Evolutionary conservation across 306 rosid genomes (phyloP).

Genomic region (Hippophae tibetana): DNA sequence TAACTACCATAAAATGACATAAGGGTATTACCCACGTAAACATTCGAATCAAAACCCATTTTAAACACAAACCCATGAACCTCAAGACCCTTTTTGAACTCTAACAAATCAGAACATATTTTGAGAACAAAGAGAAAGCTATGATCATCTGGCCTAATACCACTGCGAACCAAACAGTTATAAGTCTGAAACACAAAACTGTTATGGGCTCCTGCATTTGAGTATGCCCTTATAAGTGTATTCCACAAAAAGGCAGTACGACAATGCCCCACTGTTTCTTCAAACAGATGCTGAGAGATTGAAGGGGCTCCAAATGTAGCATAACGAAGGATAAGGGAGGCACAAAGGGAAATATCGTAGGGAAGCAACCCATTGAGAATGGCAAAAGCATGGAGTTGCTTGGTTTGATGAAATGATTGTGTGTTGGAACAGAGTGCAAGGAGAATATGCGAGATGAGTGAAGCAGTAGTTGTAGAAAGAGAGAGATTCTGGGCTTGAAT

Average conservation of each 20-base stretch:
- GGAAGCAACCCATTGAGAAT: constrained; percentile 55
- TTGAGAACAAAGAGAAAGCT: constrained; percentile 71
- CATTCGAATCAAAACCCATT: constrained; percentile 49
- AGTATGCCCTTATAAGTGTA: constrained; percentile 60
- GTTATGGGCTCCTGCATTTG: constrained; percentile 37
- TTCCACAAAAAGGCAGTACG: constrained; percentile 66
- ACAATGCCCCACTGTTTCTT: constrained; percentile 30
- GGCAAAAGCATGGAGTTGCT: constrained; percentile 60
- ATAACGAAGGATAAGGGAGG: constrained; percentile 65
- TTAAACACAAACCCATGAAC: constrained; percentile 59
- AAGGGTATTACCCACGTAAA: constrained; percentile 75
- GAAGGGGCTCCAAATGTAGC: constrained; percentile 39
- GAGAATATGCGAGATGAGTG: constrained; percentile 19
- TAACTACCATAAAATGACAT: constrained; percentile 49
- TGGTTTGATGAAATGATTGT: constrained; percentile 44
- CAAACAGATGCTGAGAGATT: constrained; percentile 37
- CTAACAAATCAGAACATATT: constrained; percentile 44
- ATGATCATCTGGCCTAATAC: constrained; percentile 54
- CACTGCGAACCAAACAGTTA: constrained; percentile 52
- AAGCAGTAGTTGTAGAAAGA: constrained; percentile 2
- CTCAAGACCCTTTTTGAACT: constrained; percentile 58
- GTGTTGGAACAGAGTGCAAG: constrained; percentile 35
- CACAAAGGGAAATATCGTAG: constrained; percentile 51
- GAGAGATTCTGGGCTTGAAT: constrained; percentile 16
- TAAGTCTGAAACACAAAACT: constrained; percentile 33